Evolutionary conservation across 2,329 filamentous ascomycete genomes (phyloP).

Genomic region (Beauveria scarabaeidicola): DNA sequence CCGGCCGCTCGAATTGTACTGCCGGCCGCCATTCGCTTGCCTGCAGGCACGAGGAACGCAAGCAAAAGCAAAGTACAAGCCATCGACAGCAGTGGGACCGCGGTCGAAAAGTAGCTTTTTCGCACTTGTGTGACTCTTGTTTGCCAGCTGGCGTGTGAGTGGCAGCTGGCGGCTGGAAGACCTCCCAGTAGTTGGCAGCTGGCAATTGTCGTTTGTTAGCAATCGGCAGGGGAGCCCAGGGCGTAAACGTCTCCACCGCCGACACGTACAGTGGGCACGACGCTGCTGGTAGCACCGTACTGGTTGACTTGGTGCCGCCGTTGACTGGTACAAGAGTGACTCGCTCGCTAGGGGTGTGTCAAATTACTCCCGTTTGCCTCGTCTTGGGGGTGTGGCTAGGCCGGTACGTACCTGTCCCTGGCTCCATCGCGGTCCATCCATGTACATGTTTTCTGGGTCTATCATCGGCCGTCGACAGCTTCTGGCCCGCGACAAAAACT

Average conservation of each 20-base stretch:
- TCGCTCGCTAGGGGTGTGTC: neutral
- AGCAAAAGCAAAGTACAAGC: too few relatives aligned
- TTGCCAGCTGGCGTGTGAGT: neutral
- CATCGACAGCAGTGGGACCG: neutral
- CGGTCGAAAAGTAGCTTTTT: neutral
- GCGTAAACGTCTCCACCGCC: neutral
- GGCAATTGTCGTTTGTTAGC: neutral
- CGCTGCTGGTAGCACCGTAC: too few relatives aligned
- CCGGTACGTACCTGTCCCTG: neutral
- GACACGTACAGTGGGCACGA: conserved; percentile 3
- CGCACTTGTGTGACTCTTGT: neutral
- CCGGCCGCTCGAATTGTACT: too few relatives aligned
- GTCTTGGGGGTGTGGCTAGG: neutral
- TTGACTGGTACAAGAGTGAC: neutral
- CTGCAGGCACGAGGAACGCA: too few relatives aligned
- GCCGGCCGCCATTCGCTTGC: too few relatives aligned
- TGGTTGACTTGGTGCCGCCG: too few relatives aligned
- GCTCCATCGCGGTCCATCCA: neutral
- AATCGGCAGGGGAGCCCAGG: neutral
- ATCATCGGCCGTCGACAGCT: conserved; percentile 6
- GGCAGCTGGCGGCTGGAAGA: neutral
- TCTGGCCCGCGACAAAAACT: conserved; percentile 4
- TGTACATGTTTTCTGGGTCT: conserved; percentile 7
- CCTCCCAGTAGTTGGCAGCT: too few relatives aligned
- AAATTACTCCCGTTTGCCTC: neutral